Evolutionary conservation across 495 filamentous ascomycete species (phyloP).

Genomic region (Xylaria telfairii): DNA sequence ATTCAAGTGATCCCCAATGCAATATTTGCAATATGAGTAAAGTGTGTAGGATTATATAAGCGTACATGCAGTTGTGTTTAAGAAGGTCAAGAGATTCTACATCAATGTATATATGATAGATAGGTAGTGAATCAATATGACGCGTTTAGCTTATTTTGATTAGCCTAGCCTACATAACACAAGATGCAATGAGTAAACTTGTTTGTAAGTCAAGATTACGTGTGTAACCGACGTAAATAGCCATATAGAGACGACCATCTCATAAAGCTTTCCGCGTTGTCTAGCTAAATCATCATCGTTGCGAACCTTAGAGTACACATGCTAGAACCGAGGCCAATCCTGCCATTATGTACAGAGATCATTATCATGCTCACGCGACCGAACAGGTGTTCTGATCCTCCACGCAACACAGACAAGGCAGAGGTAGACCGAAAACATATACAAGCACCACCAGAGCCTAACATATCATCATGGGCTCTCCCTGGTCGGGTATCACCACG

Average conservation of each 20-base stretch:
- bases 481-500: constrained; percentile 27
- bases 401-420: background rate
- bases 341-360: background rate
- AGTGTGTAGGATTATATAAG: too few species aligned
- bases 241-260: background rate
- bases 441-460: constrained; percentile 15
- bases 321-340: background rate
- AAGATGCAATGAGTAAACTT: background rate
- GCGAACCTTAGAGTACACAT: background rate
- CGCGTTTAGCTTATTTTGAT: background rate
- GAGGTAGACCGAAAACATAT: background rate
- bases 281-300: background rate
- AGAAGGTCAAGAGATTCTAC: too few species aligned
- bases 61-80: too few species aligned
- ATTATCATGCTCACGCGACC: background rate
- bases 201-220: background rate
- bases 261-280: background rate
- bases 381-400: background rate
- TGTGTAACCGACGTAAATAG: background rate
- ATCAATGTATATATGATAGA: too few species aligned
- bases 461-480: constrained; percentile 37
- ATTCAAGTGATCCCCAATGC: too few species aligned
- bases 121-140: background rate
- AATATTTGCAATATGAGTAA: too few species aligned
- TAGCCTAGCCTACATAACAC: background rate